Conservation (phyloP, 495 filamentous ascomycete species). For the Aspergillus ostianus region DNA sequence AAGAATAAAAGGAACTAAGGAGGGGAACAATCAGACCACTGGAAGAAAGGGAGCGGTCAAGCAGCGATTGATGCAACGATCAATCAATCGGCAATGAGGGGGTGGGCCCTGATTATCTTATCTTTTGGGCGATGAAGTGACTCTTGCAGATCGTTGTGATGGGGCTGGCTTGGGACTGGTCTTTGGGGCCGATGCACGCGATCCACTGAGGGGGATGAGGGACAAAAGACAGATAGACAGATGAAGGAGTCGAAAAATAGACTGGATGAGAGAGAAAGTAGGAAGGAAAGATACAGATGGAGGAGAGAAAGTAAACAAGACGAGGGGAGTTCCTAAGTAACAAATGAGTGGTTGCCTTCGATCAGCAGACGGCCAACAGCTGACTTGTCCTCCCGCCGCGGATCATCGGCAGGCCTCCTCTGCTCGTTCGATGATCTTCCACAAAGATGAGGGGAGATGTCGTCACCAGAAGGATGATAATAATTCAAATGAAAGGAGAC, state of each 20-base stretch:
- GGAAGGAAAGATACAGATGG: constrained; percentile 5
- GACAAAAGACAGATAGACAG: not conserved
- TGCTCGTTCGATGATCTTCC: not conserved
- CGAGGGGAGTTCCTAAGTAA: constrained; percentile 1
- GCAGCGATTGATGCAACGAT: not conserved
- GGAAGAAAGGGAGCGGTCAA: constrained; percentile 6
- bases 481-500: not conserved
- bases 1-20: not conserved
- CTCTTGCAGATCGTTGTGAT: not conserved
- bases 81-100: not conserved
- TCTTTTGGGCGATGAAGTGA: not conserved
- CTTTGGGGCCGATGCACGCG: not conserved
- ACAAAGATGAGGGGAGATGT: not conserved
- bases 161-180: too few species aligned
- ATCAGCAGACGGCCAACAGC: constrained; percentile 6
- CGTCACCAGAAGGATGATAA: not conserved
- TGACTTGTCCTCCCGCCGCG: constrained; percentile 7
- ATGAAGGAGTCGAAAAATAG: not conserved
- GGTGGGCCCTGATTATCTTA: not conserved
- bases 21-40: constrained; percentile 5
- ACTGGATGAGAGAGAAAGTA: not conserved
- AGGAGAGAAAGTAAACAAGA: constrained; percentile 9
- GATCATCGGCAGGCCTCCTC: not conserved
- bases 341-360: not conserved
- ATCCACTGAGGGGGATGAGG: not conserved